These are phyloP conservation scores for Coniochaeta sp. DNA, from an alignment of 2,329 filamentous ascomycete species.

Conservation along the genomic window DNA sequence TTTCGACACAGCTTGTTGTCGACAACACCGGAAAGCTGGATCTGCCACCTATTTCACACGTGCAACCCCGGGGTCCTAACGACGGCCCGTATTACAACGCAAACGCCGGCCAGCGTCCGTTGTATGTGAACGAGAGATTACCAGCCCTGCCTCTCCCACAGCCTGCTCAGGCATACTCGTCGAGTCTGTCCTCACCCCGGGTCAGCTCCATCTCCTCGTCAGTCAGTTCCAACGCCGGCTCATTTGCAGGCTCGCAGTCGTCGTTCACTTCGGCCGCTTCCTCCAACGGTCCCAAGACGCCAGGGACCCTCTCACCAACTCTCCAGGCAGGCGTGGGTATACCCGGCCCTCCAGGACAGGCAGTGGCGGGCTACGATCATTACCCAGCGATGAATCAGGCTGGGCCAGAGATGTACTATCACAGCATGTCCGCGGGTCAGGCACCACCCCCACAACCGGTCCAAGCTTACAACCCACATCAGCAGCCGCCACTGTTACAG, in stretches of 20 bases:
- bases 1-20: conserved; percentile 15
- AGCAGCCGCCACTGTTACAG: conserved; percentile 69
- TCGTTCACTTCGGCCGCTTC: conserved; percentile 44
- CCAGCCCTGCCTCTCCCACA: conserved; percentile 64
- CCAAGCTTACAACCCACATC: conserved; percentile 67
- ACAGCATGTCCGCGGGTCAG: conserved; percentile 69
- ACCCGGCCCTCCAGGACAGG: conserved; percentile 30
- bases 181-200: conserved; percentile 67
- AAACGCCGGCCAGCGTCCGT: conserved; percentile 54
- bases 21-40: conserved; percentile 81
- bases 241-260: conserved; percentile 32
- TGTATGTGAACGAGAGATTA: conserved; percentile 64
- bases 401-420: conserved; percentile 79
- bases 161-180: conserved; percentile 62
- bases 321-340: conserved; percentile 43
- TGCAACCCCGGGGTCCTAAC: conserved; percentile 70
- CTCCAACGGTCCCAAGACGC: conserved; percentile 63
- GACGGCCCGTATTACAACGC: conserved; percentile 65
- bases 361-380: conserved; percentile 31
- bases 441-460: conserved; percentile 69
- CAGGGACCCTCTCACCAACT: conserved; percentile 55
- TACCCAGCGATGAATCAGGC: conserved; percentile 71
- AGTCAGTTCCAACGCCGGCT: conserved; percentile 39
- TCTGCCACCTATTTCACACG: conserved; percentile 79
- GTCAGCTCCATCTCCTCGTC: conserved; percentile 64